These are phyloP conservation scores for Vanrija pseudolonga DNA, from an alignment of 1,284 basidiomycete species.

Conservation along the genomic window DNA sequence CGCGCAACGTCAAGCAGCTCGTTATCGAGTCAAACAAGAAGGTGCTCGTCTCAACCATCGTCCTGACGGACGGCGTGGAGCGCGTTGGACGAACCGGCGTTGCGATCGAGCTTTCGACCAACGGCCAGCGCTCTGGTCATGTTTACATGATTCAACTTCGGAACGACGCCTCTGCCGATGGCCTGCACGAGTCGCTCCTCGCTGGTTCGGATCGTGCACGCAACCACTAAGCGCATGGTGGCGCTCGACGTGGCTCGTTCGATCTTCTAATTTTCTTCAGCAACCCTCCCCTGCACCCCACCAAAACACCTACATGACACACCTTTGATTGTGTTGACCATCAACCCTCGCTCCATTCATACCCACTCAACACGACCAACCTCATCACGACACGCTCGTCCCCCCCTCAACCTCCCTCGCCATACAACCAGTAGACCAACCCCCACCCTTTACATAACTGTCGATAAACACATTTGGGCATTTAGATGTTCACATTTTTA, in stretches of 20 bases:
- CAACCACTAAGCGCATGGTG: neutral
- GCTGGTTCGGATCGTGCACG: conserved; percentile 72
- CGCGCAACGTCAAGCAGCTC: conserved; percentile 86
- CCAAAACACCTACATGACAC: neutral
- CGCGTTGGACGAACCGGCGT: conserved; percentile 96
- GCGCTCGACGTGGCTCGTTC: neutral
- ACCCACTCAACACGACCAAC: too few species aligned
- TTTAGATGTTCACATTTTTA: too few species aligned
- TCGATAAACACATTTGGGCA: too few species aligned
- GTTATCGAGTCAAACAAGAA: conserved; percentile 79
- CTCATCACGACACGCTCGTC: too few species aligned
- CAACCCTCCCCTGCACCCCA: neutral
- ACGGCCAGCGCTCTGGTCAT: conserved; percentile 86
- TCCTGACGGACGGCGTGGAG: conserved; percentile 93
- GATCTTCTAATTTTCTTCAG: neutral
- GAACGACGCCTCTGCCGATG: conserved; percentile 79
- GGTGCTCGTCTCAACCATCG: conserved; percentile 87
- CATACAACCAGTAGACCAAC: too few species aligned
- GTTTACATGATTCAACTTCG: conserved; percentile 95
- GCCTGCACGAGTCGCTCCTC: conserved; percentile 80
- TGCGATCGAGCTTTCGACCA: conserved; percentile 90
- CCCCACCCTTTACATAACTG: too few species aligned
- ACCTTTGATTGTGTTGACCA: neutral
- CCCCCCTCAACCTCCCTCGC: too few species aligned
- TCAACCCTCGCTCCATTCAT: neutral